Evolutionary conservation across 176 grass and related monocot genomes (phyloP), one percentile per base, ranked within the genome.

Genomic region (Phoenix roebelenii): DNA sequence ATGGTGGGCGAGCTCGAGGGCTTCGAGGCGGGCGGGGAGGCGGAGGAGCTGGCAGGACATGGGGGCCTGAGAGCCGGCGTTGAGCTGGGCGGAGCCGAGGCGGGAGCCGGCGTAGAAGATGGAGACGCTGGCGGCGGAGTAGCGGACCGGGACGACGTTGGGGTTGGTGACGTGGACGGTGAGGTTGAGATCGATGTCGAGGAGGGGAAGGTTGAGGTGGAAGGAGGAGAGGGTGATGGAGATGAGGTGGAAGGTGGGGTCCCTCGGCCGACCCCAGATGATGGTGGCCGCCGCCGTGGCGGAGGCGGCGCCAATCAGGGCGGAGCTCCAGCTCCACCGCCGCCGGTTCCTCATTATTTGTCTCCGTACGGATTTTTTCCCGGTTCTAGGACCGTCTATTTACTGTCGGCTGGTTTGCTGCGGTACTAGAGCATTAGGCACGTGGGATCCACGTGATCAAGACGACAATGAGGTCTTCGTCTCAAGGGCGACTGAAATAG

Each of bases 161-260:
- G 89, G 89, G 69, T 95, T 95, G 20, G 77, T 82, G 49, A 86
- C 85, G 74, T 85, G 89, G 61, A 95, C 81, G 32, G 89, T 95
- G 24, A 95, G 85, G 28, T 67, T 89, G 61, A 95, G 81, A 1
- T 83, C 89, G 49, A 95, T 75, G 77, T 89, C 89, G 18, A 95
- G 69, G 65, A 74, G 52, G 25, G 85, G 81, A 5, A 80, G 60
- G 49, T 77, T 80, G 85, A 89, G 80, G 59, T 85, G 81, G 72
- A 95, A 95, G 50, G 72, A 64, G 55, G 89, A 95, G 16, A 95
- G 61, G 57, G 55, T 58, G 59, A 95, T 82, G 64, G 89, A 95
- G 81, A 95, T 85, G 57, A 95, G 75, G 74, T 89, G 84, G 65
- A 95, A 85, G 5, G 49, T 82, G 4, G 89, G 77, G 75, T 88